Evolutionary conservation across 352 stramenopile genomes (phyloP).

Genomic region (Thraustochytrium striatum): DNA sequence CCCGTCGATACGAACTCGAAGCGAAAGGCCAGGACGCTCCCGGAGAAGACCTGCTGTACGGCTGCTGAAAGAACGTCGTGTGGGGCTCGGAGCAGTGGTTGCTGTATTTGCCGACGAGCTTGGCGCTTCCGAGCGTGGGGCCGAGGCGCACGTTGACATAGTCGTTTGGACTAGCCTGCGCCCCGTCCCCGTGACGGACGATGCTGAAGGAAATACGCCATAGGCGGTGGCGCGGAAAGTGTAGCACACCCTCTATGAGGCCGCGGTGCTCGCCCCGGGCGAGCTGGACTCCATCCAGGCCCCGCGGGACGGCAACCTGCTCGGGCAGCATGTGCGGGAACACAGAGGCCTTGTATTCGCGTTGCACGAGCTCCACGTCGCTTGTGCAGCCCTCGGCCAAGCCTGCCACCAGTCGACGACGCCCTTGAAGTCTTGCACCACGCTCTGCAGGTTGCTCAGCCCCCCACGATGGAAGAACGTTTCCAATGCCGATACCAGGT

Average conservation of each 20-base stretch:
- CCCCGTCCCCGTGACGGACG: not conserved
- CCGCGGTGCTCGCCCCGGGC: not conserved
- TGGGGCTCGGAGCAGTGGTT: not conserved
- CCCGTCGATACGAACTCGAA: conserved; percentile 18
- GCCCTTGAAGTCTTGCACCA: not conserved
- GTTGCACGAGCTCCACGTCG: not conserved
- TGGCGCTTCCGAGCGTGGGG: not conserved
- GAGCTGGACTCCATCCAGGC: not conserved
- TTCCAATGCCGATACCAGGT: conserved; percentile 14
- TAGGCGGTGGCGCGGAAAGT: conserved; percentile 3
- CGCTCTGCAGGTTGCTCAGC: not conserved
- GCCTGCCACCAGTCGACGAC: conserved; percentile 20
- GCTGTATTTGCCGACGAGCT: conserved; percentile 2
- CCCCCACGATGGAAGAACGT: conserved; percentile 23
- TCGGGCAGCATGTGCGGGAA: no score
- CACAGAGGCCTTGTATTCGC: not conserved
- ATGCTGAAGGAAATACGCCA: not conserved
- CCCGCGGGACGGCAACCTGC: not conserved
- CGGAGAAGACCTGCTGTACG: conserved; percentile 22
- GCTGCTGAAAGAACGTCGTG: not conserved
- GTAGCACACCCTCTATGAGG: conserved; percentile 9
- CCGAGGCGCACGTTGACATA: conserved; percentile 29
- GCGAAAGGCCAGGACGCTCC: not conserved
- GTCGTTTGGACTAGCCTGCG: not conserved
- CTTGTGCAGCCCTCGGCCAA: not conserved